These are phyloP conservation scores for Arabidopsis arenosa DNA, from an alignment of 345 rosid species.

Conservation along the genomic window DNA sequence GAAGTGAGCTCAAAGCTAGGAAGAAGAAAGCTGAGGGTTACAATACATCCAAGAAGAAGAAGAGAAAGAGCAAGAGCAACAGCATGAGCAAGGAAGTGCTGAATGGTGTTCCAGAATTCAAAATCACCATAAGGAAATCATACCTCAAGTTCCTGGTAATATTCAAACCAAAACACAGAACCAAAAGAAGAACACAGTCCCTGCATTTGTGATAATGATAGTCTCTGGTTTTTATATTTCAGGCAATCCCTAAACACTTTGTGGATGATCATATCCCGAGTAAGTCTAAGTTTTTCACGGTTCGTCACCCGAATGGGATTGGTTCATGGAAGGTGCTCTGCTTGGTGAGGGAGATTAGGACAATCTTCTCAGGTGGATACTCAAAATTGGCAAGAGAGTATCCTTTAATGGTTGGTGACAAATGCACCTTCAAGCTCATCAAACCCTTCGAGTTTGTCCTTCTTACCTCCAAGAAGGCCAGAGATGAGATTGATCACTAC, in stretches of 20 bases:
- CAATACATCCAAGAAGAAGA: background rate
- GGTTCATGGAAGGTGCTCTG: slow-evolving; percentile 30
- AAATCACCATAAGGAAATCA: slow-evolving; percentile 30
- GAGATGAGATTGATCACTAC: background rate
- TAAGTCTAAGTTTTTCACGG: background rate
- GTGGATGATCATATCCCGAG: slow-evolving; percentile 2
- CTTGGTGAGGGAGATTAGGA: slow-evolving; percentile 25
- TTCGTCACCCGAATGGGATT: slow-evolving; percentile 17
- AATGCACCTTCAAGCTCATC: slow-evolving; percentile 31
- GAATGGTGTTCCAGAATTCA: slow-evolving; percentile 10
- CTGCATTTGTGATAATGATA: background rate
- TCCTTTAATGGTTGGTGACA: slow-evolving; percentile 26
- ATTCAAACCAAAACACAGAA: background rate
- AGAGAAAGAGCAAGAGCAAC: background rate
- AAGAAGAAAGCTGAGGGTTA: slow-evolving; percentile 5
- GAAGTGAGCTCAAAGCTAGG: background rate
- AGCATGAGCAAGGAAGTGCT: background rate
- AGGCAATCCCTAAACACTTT: slow-evolving; percentile 37
- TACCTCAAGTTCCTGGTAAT: slow-evolving; percentile 43
- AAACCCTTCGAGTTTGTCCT: slow-evolving; percentile 32
- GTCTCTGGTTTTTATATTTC: background rate
- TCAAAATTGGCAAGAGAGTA: slow-evolving; percentile 25
- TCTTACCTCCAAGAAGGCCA: slow-evolving; percentile 12
- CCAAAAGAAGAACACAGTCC: background rate
- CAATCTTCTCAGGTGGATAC: slow-evolving; percentile 39